Base-by-base conservation (phyloP, 129 eudicot genomes). In the Arctium minus region DNA sequence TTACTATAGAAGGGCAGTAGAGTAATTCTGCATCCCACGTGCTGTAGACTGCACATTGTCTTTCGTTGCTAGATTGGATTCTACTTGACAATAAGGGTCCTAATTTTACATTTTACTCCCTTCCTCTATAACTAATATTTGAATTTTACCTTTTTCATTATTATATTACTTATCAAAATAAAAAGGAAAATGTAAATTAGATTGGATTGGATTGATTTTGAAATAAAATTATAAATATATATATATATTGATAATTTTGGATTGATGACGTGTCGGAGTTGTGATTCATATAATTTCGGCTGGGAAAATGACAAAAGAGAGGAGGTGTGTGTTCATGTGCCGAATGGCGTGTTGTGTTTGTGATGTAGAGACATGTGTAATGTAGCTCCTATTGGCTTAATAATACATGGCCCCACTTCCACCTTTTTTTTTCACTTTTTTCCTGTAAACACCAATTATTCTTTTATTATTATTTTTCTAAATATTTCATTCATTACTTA, bases 11-110 rank as follows among this genome's bases (percentile, higher is more conserved):
- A 75, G 85, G 92, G 75, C 2, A 81, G 6, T 38, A 53, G 6
- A 3, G 91, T 87, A 83, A 81, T 82, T 80, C 44, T 78, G 82
- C 17, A 40, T 2, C 9, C 84, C 93, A 87, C 86, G 93, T 90
- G 93, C 81, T 77, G 77, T 75, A 76, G 82, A 70, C 80, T 83
- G 80, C 8, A 64, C 80, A 72, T 39, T 78, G 87, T 84, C 83
- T 82, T 84, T 83, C 32, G 75, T 84, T 84, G 60, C 79, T 78
- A 78, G 83, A 84, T 36, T 72, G 73, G 82, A 83, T 83, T 83
- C 79, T 70, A 60, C n/a, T 84, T 78, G 75, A 40, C 83, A 78
- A 77, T 6, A 81, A 62, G 69, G 42, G 27, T 40, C 68, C 62
- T 31, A 4, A 46, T 42, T 75, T 82, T 82, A 82, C 76, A 82